Conservation (phyloP, 148 eudicot genomes). For the Amaranthus hypochondriacus region DNA sequence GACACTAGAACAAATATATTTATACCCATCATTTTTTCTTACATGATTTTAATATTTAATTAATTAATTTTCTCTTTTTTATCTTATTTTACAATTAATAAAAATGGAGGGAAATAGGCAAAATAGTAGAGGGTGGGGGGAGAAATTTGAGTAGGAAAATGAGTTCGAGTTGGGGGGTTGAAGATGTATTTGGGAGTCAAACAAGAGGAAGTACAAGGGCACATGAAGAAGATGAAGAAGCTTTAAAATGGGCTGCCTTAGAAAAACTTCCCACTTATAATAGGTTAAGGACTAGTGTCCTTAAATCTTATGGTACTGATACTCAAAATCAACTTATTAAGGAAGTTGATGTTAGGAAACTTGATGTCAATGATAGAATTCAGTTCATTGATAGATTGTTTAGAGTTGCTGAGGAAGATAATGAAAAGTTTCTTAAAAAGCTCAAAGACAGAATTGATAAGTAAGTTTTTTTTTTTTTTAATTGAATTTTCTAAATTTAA, state of each 20-base stretch:
- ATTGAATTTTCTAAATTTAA: background rate
- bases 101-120: slow-evolving; percentile 14
- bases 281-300: slow-evolving; percentile 66
- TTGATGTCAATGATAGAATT: slow-evolving; percentile 50
- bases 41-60: no score
- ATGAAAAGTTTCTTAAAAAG: slow-evolving; percentile 73
- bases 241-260: slow-evolving; percentile 84
- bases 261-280: slow-evolving; percentile 86
- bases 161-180: slow-evolving; percentile 43
- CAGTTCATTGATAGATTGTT: slow-evolving; percentile 72
- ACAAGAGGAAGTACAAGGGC: slow-evolving; percentile 40
- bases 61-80: no score
- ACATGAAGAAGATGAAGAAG: slow-evolving; percentile 83
- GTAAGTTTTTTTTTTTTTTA: slow-evolving; percentile 34
- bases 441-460: slow-evolving; percentile 72
- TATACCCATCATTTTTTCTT: no score
- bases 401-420: slow-evolving; percentile 84
- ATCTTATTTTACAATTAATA: no score
- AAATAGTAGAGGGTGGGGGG: slow-evolving; percentile 29
- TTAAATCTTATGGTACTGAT: slow-evolving; percentile 40
- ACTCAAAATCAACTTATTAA: slow-evolving; percentile 29
- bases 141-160: slow-evolving; percentile 40
- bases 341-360: slow-evolving; percentile 77
- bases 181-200: slow-evolving; percentile 50
- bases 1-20: background rate